phyloP scores from a whole-genome alignment of 805 yeast species.

The Scheffersomyces spartinae region DNA sequence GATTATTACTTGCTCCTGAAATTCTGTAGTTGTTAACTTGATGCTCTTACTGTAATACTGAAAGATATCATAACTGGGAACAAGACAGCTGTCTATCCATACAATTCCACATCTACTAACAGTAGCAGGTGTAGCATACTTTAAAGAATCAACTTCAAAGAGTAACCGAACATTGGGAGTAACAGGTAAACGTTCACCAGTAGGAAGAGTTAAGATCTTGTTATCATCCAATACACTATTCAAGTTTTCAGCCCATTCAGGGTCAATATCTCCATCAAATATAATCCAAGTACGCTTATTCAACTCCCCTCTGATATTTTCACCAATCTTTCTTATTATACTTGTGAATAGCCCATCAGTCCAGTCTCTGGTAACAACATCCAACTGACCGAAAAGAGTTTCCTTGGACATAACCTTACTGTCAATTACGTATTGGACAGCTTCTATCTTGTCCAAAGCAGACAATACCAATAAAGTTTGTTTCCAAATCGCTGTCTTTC shows the following conservation, averaged over 20 bases:
- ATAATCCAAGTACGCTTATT: slow-evolving; percentile 58
- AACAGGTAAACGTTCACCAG: slow-evolving; percentile 71
- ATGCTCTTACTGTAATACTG: no score
- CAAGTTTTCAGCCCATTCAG: slow-evolving; percentile 84
- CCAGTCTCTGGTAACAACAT: slow-evolving; percentile 81
- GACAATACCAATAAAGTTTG: slow-evolving; percentile 36
- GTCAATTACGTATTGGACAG: slow-evolving; percentile 42
- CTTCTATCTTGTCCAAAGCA: slow-evolving; percentile 20
- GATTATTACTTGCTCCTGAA: no score
- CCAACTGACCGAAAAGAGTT: slow-evolving; percentile 58
- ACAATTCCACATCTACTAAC: slow-evolving; percentile 87
- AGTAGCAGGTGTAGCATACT: slow-evolving; percentile 79
- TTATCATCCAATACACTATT: slow-evolving; percentile 91
- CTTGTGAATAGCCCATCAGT: slow-evolving; percentile 74
- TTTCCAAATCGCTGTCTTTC: slow-evolving; percentile 51
- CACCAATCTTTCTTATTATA: slow-evolving; percentile 45
- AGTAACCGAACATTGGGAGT: slow-evolving; percentile 54
- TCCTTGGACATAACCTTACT: slow-evolving; percentile 66
- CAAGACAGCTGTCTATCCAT: slow-evolving; percentile 41
- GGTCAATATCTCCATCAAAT: slow-evolving; percentile 90
- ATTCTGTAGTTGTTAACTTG: no score
- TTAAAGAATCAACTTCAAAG: slow-evolving; percentile 64
- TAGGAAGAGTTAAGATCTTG: slow-evolving; percentile 68
- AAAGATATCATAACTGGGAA: slow-evolving; percentile 9
- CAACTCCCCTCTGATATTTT: slow-evolving; percentile 48